Evolutionary conservation across 495 filamentous ascomycete species (phyloP), one percentile per base, ranked within the genome.

Genomic region (Penicillium goetzii): DNA sequence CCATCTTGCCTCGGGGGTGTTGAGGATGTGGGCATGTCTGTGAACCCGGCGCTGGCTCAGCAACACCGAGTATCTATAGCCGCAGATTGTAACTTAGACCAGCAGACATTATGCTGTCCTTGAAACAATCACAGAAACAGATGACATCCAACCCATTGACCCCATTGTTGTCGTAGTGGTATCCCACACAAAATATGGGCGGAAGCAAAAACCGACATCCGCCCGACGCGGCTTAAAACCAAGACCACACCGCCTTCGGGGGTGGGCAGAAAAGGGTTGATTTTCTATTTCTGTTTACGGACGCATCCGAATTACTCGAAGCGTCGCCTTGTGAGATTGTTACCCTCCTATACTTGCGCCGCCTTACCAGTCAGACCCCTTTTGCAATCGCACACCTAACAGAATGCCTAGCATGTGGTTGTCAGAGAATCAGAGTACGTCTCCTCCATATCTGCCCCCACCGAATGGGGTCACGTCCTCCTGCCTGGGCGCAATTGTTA

Each of bases 381-480:
- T 3, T n/a, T 4, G 8, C 9, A 47, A 49, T 21, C 26, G 15
- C 19, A 5, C 19, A 52, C n/a, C 45, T 45, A 12, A 38, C 43
- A 73, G 68, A 53, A 82, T 90, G 86, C 86, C 87, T 57, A 83
- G 90, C 61, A 96, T 96, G 89, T 99, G 95, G 95, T 83, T 99
- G 63, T 90, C 93, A 67, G 95, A 99, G 74, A 85, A 89, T 64
- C 95, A 99, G 80, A 99, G 95, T 97, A 83, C 71, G 89, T 81
- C 25, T 47, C 3, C 15, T 0, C 55, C 28, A 17, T 19, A 17
- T 28, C 55, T 30, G 10, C 28, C 0, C 14, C 14, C 8, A 17
- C 7, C 4, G 2, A 40, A 36, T 21, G 14, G 49, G 12, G 34
- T 45, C 49, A 19, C 38, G 32, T 25, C 19, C 28, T 23, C 21